Base-by-base conservation (phyloP, 371 early-diverging fungal species). In the Mortierella sp. region DNA sequence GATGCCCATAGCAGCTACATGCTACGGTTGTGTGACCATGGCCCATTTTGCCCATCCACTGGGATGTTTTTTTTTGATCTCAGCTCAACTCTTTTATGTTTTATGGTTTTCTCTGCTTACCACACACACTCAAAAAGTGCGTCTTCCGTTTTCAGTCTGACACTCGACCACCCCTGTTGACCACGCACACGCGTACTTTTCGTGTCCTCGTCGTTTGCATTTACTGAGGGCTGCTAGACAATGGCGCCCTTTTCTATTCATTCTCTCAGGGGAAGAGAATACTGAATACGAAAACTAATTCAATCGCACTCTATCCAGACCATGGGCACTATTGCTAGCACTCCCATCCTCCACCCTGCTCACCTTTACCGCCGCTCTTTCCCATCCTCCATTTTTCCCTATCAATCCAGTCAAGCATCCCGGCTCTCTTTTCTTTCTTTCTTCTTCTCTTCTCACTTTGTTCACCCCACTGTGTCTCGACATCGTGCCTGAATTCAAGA, bases 401-500 rank as follows among this genome's bases (percentile, higher is more conserved):
- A 30, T 49, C 39, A n/a, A 44, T 31, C 41, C 3, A 28, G 44
- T 41, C 30, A 50, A 42, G 14, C 26, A 4, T 48, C 11, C 14
- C 15, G 41, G 53, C 53, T 49, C 26, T 60, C 39, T 46, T 56
- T 34, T 49, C 39, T 42, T 30, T 50, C 32, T 63, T 30, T 41
- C 50, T 53, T 27, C 39, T 17, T 28, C 26, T 53, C 26, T 32
- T 41, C 56, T 17, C 27, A 14, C 44, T 31, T 42, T 50, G 43
- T 71, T 71, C 65, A 50, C 19, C 71, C 42, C 65, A 55, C 65
- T 60, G 64, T 64, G 64, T 60, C 52, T 60, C 26, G 72, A 60
- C 72, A 72, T 65, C 48, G 72, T 65, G 72, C 53, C 52, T 72
- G 72, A 72, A 72, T 71, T 71, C 72, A 64, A 57, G 60, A 47